Evolutionary conservation across 371 early-diverging fungal genomes (phyloP).

Genomic region (Circinella umbellata): DNA sequence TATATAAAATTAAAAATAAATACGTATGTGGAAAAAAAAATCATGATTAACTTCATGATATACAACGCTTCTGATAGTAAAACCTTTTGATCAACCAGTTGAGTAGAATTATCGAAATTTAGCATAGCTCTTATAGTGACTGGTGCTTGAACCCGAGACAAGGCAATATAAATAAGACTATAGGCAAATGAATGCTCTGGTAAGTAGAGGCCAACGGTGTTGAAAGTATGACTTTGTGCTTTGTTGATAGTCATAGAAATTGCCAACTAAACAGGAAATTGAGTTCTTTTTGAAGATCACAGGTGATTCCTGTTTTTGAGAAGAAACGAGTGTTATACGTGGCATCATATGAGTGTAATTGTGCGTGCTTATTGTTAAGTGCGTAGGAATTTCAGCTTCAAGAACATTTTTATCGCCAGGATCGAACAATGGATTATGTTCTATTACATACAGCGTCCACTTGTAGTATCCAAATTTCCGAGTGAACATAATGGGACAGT

Average conservation of each 20-base stretch:
- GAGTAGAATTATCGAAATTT: neutral
- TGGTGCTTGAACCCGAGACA: constrained; percentile 11
- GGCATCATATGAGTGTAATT: neutral
- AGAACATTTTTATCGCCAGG: neutral
- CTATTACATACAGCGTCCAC: constrained; percentile 7
- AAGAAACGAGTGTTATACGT: neutral
- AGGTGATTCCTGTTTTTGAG: neutral
- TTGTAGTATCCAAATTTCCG: neutral
- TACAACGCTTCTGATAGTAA: constrained; percentile 9
- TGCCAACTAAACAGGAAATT: neutral
- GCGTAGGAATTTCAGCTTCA: neutral
- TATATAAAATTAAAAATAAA: too few relatives aligned
- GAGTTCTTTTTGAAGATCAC: neutral
- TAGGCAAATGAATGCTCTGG: constrained; percentile 9
- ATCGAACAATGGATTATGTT: neutral
- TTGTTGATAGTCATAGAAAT: constrained; percentile 9
- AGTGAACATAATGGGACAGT: neutral
- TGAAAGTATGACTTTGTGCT: constrained; percentile 4
- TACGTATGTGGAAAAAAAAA: too few relatives aligned
- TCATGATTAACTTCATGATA: constrained; percentile 1
- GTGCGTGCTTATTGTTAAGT: neutral
- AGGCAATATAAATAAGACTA: constrained; percentile 20
- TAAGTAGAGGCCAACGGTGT: constrained; percentile 8
- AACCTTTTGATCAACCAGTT: neutral
- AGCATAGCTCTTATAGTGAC: neutral